A percentile compares a stretch with the other conserved stretches of the same genome.
Evolutionary conservation across 345 rosid species (phyloP).

Genomic region (Isatis tinctoria): DNA sequence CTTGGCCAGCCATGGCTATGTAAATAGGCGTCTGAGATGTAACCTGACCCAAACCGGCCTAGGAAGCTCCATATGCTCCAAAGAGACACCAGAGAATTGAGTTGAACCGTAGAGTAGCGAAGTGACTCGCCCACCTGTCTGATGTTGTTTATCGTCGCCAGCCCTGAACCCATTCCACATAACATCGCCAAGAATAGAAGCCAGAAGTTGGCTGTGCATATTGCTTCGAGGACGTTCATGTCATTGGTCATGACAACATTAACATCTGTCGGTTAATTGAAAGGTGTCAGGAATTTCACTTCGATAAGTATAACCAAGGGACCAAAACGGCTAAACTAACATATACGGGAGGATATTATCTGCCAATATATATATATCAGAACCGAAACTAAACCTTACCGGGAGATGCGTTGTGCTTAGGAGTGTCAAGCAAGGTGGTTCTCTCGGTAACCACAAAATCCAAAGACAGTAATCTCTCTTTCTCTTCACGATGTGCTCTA

Average conservation of each 20-base stretch:
- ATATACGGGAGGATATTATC: not conserved
- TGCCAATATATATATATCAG: not conserved
- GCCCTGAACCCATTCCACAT: slow-evolving; percentile 83
- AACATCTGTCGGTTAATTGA: not conserved
- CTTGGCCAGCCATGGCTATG: slow-evolving; percentile 60
- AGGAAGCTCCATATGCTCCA: slow-evolving; percentile 89
- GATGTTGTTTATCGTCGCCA: slow-evolving; percentile 72
- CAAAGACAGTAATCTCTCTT: slow-evolving; percentile 18
- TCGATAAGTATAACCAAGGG: not conserved
- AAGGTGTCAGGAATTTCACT: slow-evolving; percentile 12
- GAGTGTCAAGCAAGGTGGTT: slow-evolving; percentile 11
- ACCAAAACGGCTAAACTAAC: not conserved
- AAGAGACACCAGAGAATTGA: slow-evolving; percentile 62
- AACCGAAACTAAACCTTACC: slow-evolving; percentile 1
- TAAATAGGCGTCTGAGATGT: slow-evolving; percentile 60
- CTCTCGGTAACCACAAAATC: slow-evolving; percentile 18
- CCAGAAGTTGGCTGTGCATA: slow-evolving; percentile 63
- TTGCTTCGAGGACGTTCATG: slow-evolving; percentile 52
- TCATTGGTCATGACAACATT: slow-evolving; percentile 28
- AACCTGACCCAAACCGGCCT: slow-evolving; percentile 85
- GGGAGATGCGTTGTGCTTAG: slow-evolving; percentile 10
- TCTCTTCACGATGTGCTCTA: slow-evolving; percentile 52
- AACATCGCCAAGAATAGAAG: slow-evolving; percentile 66
- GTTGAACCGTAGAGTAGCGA: slow-evolving; percentile 57
- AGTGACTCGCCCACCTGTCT: slow-evolving; percentile 90